phyloP scores from a whole-genome alignment of 371 early-diverging fungal species.

The Haplosporangium sp. region DNA sequence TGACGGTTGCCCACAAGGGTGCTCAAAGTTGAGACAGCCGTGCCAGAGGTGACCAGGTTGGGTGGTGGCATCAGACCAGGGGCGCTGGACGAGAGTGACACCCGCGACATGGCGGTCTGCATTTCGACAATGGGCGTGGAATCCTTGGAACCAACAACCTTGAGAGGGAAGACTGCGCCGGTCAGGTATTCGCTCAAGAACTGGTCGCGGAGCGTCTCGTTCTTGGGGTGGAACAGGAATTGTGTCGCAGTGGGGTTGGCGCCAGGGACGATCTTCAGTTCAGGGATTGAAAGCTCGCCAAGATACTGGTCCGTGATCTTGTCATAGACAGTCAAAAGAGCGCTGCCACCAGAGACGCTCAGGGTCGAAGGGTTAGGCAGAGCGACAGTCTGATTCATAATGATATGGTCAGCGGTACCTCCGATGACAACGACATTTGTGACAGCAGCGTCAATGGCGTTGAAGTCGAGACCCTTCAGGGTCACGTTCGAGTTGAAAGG shows the following conservation, averaged over 20 bases:
- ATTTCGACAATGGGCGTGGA: slow-evolving; percentile 61
- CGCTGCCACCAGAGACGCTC: slow-evolving; percentile 63
- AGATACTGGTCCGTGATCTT: slow-evolving; percentile 54
- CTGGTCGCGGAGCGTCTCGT: slow-evolving; percentile 56
- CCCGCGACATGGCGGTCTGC: slow-evolving; percentile 56
- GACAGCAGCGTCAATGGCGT: slow-evolving; percentile 60
- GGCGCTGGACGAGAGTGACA: slow-evolving; percentile 57
- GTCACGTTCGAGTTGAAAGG: slow-evolving; percentile 63
- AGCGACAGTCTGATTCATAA: slow-evolving; percentile 58
- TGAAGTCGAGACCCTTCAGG: slow-evolving; percentile 65
- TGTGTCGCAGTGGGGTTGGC: slow-evolving; percentile 57
- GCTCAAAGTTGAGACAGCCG: slow-evolving; percentile 54
- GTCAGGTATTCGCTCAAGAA: slow-evolving; percentile 63
- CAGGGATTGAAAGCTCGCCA: slow-evolving; percentile 61
- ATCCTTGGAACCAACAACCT: slow-evolving; percentile 58
- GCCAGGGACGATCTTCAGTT: slow-evolving; percentile 61
- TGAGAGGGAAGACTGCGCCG: slow-evolving; percentile 60
- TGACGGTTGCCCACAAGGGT: slow-evolving; percentile 53
- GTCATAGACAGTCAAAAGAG: slow-evolving; percentile 57
- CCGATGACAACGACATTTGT: slow-evolving; percentile 60
- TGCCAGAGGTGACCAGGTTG: slow-evolving; percentile 58
- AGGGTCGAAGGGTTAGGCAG: slow-evolving; percentile 65
- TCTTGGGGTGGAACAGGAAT: slow-evolving; percentile 64
- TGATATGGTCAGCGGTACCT: slow-evolving; percentile 58
- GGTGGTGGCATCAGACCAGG: slow-evolving; percentile 59